Conservation (phyloP, 116 monocot genomes). For the Dioscorea cayenensis region DNA sequence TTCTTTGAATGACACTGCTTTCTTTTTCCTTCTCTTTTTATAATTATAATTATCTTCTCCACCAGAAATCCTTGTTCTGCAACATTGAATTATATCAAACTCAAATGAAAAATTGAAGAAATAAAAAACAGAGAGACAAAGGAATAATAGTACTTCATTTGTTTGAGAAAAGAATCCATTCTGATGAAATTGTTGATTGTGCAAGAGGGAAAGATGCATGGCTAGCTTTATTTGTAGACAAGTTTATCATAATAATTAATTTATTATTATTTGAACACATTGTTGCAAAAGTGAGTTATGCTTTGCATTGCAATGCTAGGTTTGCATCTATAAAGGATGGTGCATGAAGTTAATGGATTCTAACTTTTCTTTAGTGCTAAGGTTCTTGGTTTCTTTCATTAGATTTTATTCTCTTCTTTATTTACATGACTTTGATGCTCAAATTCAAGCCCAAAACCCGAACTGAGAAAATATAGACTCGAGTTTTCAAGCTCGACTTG, state of each 20-base stretch:
- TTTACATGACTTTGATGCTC: too few relatives aligned
- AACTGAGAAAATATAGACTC: too few relatives aligned
- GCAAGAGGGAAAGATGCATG: neutral
- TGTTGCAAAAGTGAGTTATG: neutral
- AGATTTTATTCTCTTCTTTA: too few relatives aligned
- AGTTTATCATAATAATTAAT: too few relatives aligned
- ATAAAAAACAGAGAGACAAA: neutral
- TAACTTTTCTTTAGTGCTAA: neutral
- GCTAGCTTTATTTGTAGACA: neutral
- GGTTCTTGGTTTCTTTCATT: neutral
- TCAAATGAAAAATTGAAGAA: neutral
- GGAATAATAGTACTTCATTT: neutral
- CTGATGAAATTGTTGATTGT: neutral
- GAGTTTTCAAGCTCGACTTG: too few relatives aligned
- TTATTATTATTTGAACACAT: too few relatives aligned
- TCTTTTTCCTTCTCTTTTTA: neutral
- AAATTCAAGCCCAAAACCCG: too few relatives aligned
- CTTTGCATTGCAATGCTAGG: neutral
- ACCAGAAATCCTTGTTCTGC: neutral
- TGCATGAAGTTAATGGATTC: neutral
- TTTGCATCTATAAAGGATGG: neutral
- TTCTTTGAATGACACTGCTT: slow-evolving; percentile 1
- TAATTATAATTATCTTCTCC: neutral
- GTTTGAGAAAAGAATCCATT: neutral
- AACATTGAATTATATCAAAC: neutral